Evolutionary conservation across 2,329 filamentous ascomycete species (phyloP).

Genomic region (Grosmannia penicillata): DNA sequence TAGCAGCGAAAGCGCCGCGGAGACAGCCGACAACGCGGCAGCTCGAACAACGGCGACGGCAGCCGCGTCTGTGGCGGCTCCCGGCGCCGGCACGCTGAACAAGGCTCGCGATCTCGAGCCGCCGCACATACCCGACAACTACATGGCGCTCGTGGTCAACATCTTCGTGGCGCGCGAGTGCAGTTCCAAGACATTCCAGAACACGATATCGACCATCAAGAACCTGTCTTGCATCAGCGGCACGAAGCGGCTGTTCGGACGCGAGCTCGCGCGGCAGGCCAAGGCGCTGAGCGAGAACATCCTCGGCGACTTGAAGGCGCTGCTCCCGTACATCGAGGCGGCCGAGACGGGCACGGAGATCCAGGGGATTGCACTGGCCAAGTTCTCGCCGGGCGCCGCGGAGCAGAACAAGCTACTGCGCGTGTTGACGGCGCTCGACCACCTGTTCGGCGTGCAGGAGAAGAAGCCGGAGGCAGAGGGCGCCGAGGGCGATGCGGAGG

Average conservation of each 20-base stretch:
- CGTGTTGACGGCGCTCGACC: conserved; percentile 85
- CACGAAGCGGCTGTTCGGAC: conserved; percentile 81
- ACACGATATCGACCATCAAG: conserved; percentile 96
- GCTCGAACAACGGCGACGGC: conserved; percentile 12
- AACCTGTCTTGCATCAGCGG: conserved; percentile 88
- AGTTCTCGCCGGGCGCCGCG: conserved; percentile 90
- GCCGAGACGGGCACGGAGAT: conserved; percentile 86
- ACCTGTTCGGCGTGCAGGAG: conserved; percentile 76
- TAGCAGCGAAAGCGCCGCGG: too few relatives aligned
- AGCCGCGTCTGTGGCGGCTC: neutral
- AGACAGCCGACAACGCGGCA: neutral
- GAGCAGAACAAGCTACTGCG: conserved; percentile 93
- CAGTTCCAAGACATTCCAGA: conserved; percentile 94
- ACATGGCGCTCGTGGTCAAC: conserved; percentile 86
- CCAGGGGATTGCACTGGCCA: conserved; percentile 82
- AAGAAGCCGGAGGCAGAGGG: conserved; percentile 39
- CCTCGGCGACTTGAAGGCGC: conserved; percentile 66
- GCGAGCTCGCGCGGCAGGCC: conserved; percentile 79
- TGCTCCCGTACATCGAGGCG: conserved; percentile 73
- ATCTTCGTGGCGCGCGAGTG: conserved; percentile 94
- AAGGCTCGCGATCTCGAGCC: conserved; percentile 52
- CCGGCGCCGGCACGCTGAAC: too few relatives aligned
- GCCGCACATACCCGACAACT: conserved; percentile 74
- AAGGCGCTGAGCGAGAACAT: conserved; percentile 75
- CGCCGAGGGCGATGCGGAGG: conserved; percentile 73